A percentile compares a stretch with the other conserved stretches of the same genome.
Conservation (phyloP, 345 rosid species). For the Laguncularia racemosa region DNA sequence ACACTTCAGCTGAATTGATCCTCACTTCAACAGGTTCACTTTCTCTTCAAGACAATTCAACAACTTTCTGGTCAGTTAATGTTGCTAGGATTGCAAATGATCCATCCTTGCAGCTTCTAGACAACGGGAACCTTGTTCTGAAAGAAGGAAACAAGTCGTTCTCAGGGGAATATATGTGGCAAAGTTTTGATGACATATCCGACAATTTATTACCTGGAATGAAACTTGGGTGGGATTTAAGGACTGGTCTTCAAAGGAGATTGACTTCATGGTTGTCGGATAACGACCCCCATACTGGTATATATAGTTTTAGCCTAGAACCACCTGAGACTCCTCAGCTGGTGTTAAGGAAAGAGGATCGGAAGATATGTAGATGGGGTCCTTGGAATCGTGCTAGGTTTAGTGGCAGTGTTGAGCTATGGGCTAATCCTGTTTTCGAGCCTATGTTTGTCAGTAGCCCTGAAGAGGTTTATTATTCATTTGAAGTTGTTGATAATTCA, state of each 20-base stretch:
- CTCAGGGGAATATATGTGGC: conserved; percentile 17
- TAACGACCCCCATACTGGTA: conserved; percentile 12
- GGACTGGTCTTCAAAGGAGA: conserved; percentile 15
- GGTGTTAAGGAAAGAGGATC: conserved; percentile 14
- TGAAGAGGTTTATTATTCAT: conserved; percentile 18
- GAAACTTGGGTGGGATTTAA: conserved; percentile 27
- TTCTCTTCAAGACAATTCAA: conserved; percentile 1
- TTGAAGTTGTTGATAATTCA: background rate
- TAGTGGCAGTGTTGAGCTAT: conserved; percentile 16
- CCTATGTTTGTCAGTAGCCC: conserved; percentile 13
- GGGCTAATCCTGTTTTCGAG: conserved; percentile 10
- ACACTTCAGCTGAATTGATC: conserved; percentile 10
- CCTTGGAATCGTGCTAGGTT: conserved; percentile 28
- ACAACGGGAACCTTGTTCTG: conserved; percentile 26
- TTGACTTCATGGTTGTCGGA: conserved; percentile 20
- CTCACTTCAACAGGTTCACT: conserved; percentile 12
- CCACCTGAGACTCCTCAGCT: conserved; percentile 18
- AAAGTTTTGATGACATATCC: conserved; percentile 26
- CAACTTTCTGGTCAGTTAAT: conserved; percentile 9
- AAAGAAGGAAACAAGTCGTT: background rate
- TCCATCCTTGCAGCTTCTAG: conserved; percentile 18
- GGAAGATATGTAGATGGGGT: conserved; percentile 19
- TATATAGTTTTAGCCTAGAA: conserved; percentile 17
- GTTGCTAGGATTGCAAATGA: background rate
- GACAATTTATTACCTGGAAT: conserved; percentile 24